Base-by-base conservation (phyloP, 129 eudicot species). In the Oenanthe sinensis region DNA sequence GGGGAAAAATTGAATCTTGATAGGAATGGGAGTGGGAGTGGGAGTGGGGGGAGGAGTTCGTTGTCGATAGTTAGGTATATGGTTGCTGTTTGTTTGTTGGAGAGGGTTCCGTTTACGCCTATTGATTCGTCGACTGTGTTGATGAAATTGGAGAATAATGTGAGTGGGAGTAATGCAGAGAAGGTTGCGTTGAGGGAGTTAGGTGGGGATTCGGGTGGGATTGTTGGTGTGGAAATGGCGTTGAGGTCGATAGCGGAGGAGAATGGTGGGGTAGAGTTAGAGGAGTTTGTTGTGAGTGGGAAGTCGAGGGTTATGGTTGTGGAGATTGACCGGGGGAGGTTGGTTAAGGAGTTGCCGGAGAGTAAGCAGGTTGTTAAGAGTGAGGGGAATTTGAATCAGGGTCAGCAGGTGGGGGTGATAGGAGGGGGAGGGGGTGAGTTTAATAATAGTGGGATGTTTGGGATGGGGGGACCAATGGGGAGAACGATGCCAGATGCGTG, bases 161-260 rank as follows among this genome's bases (percentile, higher is more conserved):
- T 80, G 72, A 58, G 85, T 11, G 89, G 85, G 7, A 84, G 87
- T 12, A 42, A 70, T 43, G 88, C 82, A 30, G 98, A 91, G 85
- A 94, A 86, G 90, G 89, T 88, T 52, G 89, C 91, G 49, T 75
- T 94, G 84, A 77, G 86, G 82, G 97, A 90, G 79, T 71, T 90
- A 26, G 98, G 90, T 1, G 97, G 92, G 19, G 98, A 94, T 28
- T 65, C 87, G 36, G 91, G 91, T 24, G 83, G 79, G 49, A 74
- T 89, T 26, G n/a, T 24, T 71, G 97, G 96, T 6, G 98, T 94
- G 77, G 98, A 91, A 87, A 86, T 83, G 88, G 97, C 96, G 52
- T 77, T 94, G 90, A 90, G 96, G 81, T 40, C 91, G 1, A 94
- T 94, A 82, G 90, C 89, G n/a, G 96, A 90, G 87, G 98, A 94